These are phyloP conservation scores for Musa acuminata DNA, from an alignment of 176 grass and related monocot species.

Conservation along the genomic window DNA sequence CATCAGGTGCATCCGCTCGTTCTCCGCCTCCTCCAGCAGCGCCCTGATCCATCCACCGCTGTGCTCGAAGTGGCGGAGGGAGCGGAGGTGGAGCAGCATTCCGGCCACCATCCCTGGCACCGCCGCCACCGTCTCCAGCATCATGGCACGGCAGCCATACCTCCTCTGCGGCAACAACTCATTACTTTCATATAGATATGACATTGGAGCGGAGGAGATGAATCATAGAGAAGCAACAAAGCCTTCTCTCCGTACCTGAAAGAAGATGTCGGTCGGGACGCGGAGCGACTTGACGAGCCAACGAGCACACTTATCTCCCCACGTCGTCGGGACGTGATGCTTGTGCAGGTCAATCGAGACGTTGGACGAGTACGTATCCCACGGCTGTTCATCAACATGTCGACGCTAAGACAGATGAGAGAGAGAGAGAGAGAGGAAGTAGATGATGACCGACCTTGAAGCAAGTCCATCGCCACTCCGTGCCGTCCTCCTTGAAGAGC, in stretches of 20 bases:
- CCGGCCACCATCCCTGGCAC: slow-evolving; percentile 82
- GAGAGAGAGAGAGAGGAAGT: neutral
- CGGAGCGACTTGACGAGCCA: slow-evolving; percentile 48
- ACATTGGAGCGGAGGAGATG: too few species aligned
- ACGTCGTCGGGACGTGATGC: slow-evolving; percentile 46
- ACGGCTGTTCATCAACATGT: slow-evolving; percentile 30
- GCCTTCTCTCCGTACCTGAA: slow-evolving; percentile 24
- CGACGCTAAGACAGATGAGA: neutral
- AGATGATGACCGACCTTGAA: slow-evolving; percentile 38
- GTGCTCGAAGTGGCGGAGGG: slow-evolving; percentile 60
- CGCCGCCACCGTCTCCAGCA: slow-evolving; percentile 76
- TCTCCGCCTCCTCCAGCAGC: slow-evolving; percentile 73
- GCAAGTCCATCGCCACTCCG: slow-evolving; percentile 81
- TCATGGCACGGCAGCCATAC: slow-evolving; percentile 72
- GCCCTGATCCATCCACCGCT: slow-evolving; percentile 64
- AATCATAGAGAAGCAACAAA: neutral
- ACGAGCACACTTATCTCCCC: slow-evolving; percentile 45
- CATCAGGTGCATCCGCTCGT: slow-evolving; percentile 79
- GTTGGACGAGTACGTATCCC: slow-evolving; percentile 45
- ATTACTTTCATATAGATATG: neutral
- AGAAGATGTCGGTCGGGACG: slow-evolving; percentile 53
- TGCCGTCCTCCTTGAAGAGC: slow-evolving; percentile 53
- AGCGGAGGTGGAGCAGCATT: slow-evolving; percentile 67
- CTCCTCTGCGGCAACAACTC: slow-evolving; percentile 35
- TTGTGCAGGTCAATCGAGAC: slow-evolving; percentile 43